Base-by-base conservation (phyloP, 1,284 basidiomycete genomes). In the Cronartium quercuum region DNA sequence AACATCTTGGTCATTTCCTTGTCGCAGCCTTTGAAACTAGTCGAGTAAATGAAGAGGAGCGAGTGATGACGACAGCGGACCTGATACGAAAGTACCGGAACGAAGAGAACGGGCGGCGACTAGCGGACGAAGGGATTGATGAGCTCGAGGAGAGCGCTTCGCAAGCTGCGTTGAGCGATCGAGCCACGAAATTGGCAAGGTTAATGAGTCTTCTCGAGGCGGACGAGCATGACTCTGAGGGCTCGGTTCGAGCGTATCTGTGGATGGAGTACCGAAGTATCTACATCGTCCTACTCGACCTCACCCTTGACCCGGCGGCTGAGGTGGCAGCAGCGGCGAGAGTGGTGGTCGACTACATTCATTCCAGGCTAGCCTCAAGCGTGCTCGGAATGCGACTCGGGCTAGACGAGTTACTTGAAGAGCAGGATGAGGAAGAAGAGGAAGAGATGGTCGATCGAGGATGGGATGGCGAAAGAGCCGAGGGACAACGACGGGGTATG, bases 281-380 rank as follows among this genome's bases (percentile, higher is more conserved):
- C 64, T 82, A 80, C 57, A 79, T 79, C 1, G 77, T 81, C 21
- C 76, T 82, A 38, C 78, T 82, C 12, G 80, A 82, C 75, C 78
- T 82, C 44, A 79, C 78, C 68, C 79, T 79, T 13, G 81, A 82
- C 74, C 77, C 79, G 7, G 78, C 80, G 62, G 78, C 79, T 6
- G 80, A 82, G 60, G 81, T 82, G 21, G 78, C 79, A 15, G 76
- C 76, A 21, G 68, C 81, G 62, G 80, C 81, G 0, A 77, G 77
- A 69, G 81, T 80, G 6, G 78, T 81, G 9, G 77, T 82, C 47
- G 81, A 82, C 73, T 80, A 79, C 64, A 71, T 82, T 76, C 74
- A 80, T 24, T 79, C 80, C 5, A 76, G 79, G 18, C 63, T 82
- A 63, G 60, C 80, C 38, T 79, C 80, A 24, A 66, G 64, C 35